Evolutionary conservation across 306 rosid genomes (phyloP).

Genomic region (Trichosanthes cucumerina): DNA sequence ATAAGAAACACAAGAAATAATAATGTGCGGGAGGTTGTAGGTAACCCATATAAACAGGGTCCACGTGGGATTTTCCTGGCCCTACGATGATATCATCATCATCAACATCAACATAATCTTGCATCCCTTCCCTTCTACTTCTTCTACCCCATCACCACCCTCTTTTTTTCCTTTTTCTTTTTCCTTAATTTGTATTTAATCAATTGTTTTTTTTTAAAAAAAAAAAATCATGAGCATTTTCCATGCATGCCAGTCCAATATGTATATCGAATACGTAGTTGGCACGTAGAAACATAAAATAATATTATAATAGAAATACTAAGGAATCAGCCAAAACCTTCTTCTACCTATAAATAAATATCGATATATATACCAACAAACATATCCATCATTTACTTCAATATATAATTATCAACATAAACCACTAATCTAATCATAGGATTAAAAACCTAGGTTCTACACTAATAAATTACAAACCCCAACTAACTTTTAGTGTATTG

Average conservation of each 20-base stretch:
- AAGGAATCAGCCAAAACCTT: background rate
- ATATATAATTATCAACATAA: background rate
- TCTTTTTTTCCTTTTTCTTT: background rate
- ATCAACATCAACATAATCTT: background rate
- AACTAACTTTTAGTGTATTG: background rate
- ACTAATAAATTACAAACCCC: background rate
- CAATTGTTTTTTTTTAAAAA: background rate
- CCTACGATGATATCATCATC: conserved; percentile 8
- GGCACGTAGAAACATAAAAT: conserved; percentile 4
- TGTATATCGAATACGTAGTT: background rate
- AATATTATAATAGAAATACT: background rate
- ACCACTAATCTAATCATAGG: background rate
- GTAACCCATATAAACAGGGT: background rate
- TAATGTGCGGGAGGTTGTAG: background rate
- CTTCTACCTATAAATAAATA: background rate
- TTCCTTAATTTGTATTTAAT: background rate
- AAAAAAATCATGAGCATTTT: background rate
- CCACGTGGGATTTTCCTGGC: background rate
- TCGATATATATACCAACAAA: background rate
- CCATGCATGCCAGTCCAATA: conserved; percentile 4
- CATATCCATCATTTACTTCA: background rate
- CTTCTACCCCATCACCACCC: background rate
- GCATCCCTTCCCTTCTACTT: background rate
- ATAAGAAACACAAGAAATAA: background rate
- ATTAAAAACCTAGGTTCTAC: background rate